These are phyloP conservation scores for Gracilaria domingensis DNA, from an alignment of 23 red algal genomes.

Conservation along the genomic window DNA sequence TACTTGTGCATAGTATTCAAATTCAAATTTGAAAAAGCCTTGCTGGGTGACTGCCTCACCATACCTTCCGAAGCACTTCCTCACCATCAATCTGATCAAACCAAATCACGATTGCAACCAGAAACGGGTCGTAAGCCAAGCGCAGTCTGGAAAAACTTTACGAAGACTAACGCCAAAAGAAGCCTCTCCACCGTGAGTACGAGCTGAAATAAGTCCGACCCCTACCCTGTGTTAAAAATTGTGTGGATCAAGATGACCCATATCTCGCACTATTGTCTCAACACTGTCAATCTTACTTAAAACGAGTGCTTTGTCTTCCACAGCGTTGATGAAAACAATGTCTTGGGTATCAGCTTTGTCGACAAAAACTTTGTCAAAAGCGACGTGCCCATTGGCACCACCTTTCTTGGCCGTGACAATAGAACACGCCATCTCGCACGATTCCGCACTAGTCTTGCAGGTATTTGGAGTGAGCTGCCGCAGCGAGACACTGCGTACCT, in stretches of 20 bases:
- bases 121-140: too few species aligned
- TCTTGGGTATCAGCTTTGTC: conserved; percentile 34
- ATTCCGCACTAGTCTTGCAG: conserved; percentile 11
- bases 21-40: too few species aligned
- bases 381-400: conserved; percentile 44
- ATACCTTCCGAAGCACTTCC: too few species aligned
- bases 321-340: conserved; percentile 35
- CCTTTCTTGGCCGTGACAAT: conserved; percentile 47
- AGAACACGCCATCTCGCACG: conserved; percentile 45
- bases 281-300: conserved; percentile 51
- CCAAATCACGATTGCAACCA: too few species aligned
- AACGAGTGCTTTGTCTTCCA: conserved; percentile 49
- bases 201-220: conserved; percentile 36
- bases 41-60: too few species aligned
- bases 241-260: conserved; percentile 29
- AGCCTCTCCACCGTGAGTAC: conserved; percentile 43
- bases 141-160: too few species aligned
- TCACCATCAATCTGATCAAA: too few species aligned
- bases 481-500: too few species aligned
- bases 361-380: conserved; percentile 41
- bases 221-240: conserved; percentile 38
- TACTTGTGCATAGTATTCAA: too few species aligned
- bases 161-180: too few species aligned
- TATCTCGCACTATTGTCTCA: conserved; percentile 42
- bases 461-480: too few species aligned